Evolutionary conservation across 805 yeast genomes (phyloP).

Genomic region (Lipomyces spencermartinsiae): DNA sequence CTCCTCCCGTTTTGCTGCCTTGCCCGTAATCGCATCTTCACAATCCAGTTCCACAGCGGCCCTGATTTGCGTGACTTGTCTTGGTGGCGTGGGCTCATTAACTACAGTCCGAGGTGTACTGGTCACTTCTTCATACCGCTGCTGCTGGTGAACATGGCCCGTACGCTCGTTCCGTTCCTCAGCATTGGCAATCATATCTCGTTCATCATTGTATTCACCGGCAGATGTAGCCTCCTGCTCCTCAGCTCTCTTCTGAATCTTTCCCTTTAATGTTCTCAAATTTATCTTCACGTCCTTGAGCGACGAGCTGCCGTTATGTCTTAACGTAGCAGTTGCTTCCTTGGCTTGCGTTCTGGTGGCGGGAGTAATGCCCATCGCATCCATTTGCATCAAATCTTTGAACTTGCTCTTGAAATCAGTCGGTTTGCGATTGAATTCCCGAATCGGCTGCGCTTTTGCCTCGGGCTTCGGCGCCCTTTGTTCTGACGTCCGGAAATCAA

Average conservation of each 20-base stretch:
- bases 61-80: background rate
- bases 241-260: conserved; percentile 6
- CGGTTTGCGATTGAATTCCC: background rate
- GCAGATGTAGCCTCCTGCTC: background rate
- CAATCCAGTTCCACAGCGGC: background rate
- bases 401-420: conserved; percentile 16
- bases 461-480: background rate
- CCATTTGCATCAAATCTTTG: conserved; percentile 33
- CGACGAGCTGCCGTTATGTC: background rate
- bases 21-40: no score
- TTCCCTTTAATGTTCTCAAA: conserved; percentile 9
- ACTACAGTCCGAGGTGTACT: background rate
- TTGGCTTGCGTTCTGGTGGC: conserved; percentile 15
- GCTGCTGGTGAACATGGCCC: background rate
- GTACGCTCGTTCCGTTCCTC: background rate
- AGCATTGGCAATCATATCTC: background rate
- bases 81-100: background rate
- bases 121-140: background rate
- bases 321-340: background rate
- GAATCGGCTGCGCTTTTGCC: background rate
- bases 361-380: conserved; percentile 30
- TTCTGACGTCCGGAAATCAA: background rate
- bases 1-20: background rate
- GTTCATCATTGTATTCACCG: background rate
- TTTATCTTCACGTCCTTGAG: conserved; percentile 7